Conservation (phyloP, 1,139 yeast species). For the Pichia sp. region DNA sequence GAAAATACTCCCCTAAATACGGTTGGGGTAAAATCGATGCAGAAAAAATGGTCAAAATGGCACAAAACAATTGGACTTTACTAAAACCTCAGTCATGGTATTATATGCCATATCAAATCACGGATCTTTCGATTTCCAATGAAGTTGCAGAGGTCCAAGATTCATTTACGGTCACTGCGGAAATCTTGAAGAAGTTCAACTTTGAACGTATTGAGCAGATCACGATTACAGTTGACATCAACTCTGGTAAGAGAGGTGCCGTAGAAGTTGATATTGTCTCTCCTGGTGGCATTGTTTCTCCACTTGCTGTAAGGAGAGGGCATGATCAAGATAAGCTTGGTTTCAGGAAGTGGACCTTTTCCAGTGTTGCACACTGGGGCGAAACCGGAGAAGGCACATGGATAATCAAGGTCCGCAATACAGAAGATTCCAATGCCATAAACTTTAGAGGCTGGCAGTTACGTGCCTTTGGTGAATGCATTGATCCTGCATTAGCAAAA, state of each 20-base stretch:
- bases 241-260: slow-evolving; percentile 63
- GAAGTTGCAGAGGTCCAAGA: slow-evolving; percentile 27
- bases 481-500: slow-evolving; percentile 57
- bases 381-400: slow-evolving; percentile 80
- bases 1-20: slow-evolving; percentile 74
- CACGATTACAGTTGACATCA: slow-evolving; percentile 71
- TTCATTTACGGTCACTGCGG: slow-evolving; percentile 44
- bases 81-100: slow-evolving; percentile 91
- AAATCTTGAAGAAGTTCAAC: slow-evolving; percentile 52
- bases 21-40: slow-evolving; percentile 96
- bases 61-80: slow-evolving; percentile 64
- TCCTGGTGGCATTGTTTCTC: slow-evolving; percentile 71
- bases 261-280: slow-evolving; percentile 63
- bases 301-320: slow-evolving; percentile 68
- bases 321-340: slow-evolving; percentile 58
- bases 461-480: slow-evolving; percentile 75
- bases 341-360: slow-evolving; percentile 81
- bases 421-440: slow-evolving; percentile 38
- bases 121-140: slow-evolving; percentile 26
- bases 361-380: slow-evolving; percentile 98
- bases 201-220: slow-evolving; percentile 79
- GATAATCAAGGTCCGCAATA: slow-evolving; percentile 61
- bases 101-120: slow-evolving; percentile 44
- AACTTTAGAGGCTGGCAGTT: slow-evolving; percentile 67
- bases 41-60: slow-evolving; percentile 64